phyloP scores from a whole-genome alignment of 1,139 yeast species.

The Trichomonascaceae sp. region DNA sequence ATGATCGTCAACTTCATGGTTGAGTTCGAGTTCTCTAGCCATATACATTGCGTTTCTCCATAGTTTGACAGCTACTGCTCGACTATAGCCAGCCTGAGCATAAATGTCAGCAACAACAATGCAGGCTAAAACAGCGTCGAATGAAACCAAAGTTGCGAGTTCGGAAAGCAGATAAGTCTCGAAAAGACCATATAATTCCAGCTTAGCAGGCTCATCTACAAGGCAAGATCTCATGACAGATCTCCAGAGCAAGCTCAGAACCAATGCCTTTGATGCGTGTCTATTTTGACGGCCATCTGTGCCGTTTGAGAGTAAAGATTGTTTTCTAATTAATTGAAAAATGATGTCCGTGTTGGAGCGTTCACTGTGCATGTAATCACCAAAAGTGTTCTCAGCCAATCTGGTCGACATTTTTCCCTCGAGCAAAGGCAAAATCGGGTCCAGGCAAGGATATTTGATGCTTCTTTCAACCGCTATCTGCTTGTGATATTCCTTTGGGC shows the following conservation, averaged over 20 bases:
- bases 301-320: neutral
- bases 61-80: slow-evolving; percentile 36
- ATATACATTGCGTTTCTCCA: slow-evolving; percentile 35
- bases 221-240: slow-evolving; percentile 3
- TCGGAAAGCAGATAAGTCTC: slow-evolving; percentile 15
- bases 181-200: slow-evolving; percentile 6
- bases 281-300: neutral
- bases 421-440: slow-evolving; percentile 3
- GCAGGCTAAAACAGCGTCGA: slow-evolving; percentile 37
- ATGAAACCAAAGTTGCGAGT: slow-evolving; percentile 22
- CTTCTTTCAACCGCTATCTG: neutral
- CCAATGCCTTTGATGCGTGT: slow-evolving; percentile 2
- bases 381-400: slow-evolving; percentile 2
- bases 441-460: slow-evolving; percentile 4
- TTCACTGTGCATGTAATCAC: slow-evolving; percentile 5
- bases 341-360: slow-evolving; percentile 3
- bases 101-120: slow-evolving; percentile 37
- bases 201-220: neutral
- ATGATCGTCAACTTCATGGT: slow-evolving; percentile 25
- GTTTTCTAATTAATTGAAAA: slow-evolving; percentile 5
- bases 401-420: slow-evolving; percentile 1
- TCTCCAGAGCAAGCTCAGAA: slow-evolving; percentile 6
- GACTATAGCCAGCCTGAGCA: slow-evolving; percentile 38
- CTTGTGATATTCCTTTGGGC: neutral
- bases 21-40: slow-evolving; percentile 32